Percentiles rank a stretch among this genome's conserved stretches.
These are phyloP conservation scores for Nadsonia starkeyi-henricii DNA, from an alignment of 1,139 yeast genomes.

Conservation along the genomic window DNA sequence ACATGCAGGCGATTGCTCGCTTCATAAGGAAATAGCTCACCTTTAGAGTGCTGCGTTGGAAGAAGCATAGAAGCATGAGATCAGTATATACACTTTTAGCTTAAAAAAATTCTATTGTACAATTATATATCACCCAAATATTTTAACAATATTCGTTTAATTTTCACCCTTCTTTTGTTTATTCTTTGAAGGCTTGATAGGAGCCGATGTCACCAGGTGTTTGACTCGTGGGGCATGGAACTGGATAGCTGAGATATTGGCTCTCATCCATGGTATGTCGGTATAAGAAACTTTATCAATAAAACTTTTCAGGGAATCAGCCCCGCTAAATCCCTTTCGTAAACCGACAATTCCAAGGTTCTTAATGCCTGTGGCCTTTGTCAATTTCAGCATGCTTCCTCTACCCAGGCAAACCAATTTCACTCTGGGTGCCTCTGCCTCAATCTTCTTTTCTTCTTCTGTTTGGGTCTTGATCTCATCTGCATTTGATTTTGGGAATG, in stretches of 20 bases:
- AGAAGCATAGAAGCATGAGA: too few relatives aligned
- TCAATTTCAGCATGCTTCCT: slow-evolving; percentile 4
- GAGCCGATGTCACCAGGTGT: neutral
- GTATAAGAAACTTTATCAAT: neutral
- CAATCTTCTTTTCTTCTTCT: neutral
- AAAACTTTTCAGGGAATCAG: neutral
- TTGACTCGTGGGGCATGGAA: neutral
- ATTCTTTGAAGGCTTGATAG: neutral
- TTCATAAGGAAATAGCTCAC: too few relatives aligned
- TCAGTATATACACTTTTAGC: too few relatives aligned
- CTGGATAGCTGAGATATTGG: neutral
- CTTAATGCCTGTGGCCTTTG: neutral
- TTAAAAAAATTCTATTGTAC: too few relatives aligned
- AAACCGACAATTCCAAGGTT: slow-evolving; percentile 3
- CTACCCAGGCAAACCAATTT: slow-evolving; percentile 4
- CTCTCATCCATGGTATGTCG: neutral
- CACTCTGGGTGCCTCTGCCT: neutral
- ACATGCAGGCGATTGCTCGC: too few relatives aligned
- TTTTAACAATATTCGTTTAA: neutral
- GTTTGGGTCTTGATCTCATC: too few relatives aligned
- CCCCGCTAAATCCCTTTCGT: neutral
- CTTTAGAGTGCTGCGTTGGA: too few relatives aligned
- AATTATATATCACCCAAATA: too few relatives aligned
- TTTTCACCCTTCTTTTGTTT: neutral
- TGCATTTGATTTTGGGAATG: neutral